Percentiles rank a stretch among this genome's conserved stretches.
These are phyloP conservation scores for Backusella morwellensis DNA, from an alignment of 192 early-diverging fungal species.

Conservation along the genomic window DNA sequence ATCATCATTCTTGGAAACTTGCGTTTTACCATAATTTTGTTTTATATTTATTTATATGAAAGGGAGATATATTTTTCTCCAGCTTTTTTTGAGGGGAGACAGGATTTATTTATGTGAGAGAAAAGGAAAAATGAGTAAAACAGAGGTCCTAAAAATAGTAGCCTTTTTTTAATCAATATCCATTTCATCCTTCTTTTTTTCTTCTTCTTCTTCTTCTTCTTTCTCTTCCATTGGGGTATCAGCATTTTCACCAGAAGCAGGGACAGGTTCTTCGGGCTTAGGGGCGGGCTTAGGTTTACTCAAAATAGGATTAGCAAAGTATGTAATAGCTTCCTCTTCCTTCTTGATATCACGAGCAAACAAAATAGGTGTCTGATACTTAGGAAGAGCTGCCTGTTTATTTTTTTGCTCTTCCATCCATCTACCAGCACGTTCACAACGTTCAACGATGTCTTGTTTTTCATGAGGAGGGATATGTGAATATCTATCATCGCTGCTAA, in stretches of 20 bases:
- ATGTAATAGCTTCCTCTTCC: constrained; percentile 68
- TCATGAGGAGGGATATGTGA: constrained; percentile 84
- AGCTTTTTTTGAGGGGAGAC: too few relatives aligned
- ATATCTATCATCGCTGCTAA: constrained; percentile 78
- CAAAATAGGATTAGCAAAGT: constrained; percentile 76
- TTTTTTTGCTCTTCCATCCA: constrained; percentile 83
- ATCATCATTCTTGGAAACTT: too few relatives aligned
- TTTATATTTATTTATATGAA: too few relatives aligned
- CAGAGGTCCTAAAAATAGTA: not conserved
- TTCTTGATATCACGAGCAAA: constrained; percentile 66
- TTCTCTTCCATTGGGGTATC: constrained; percentile 35
- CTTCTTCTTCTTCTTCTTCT: constrained; percentile 24
- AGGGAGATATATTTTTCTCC: too few relatives aligned
- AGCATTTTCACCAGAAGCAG: constrained; percentile 29
- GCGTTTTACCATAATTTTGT: too few relatives aligned
- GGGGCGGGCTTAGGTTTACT: constrained; percentile 88
- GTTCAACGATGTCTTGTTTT: constrained; percentile 74
- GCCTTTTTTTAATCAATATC: constrained; percentile 56
- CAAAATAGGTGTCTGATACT: constrained; percentile 71
- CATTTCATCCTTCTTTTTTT: constrained; percentile 47
- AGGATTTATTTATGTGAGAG: too few relatives aligned
- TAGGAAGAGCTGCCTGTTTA: constrained; percentile 69
- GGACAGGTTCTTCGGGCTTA: constrained; percentile 44
- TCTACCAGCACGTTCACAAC: constrained; percentile 66
- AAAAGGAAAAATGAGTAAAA: not conserved